Base-by-base conservation (phyloP, 176 grass and related monocot genomes). In the Rhynchospora breviuscula region DNA sequence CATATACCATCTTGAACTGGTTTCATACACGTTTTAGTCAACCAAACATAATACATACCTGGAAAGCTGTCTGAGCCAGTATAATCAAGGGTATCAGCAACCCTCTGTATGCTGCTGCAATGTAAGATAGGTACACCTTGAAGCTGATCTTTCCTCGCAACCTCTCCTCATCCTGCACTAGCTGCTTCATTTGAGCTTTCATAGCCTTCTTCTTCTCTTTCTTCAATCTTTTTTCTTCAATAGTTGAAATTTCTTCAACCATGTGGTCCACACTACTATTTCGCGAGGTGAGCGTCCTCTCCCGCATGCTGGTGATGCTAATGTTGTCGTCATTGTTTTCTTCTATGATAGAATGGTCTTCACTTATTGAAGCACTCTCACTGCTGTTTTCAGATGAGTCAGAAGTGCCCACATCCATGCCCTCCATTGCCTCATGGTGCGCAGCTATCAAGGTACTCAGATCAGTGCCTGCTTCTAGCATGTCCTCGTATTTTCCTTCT, bases 81-180 rank as follows among this genome's bases (percentile, higher is more conserved):
- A 99, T 87, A 79, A 99, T 99, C 21, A 99, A 86, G 8, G 96
- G 96, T 89, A 99, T 95, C 33, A 99, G 31, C 87, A 82, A 49
- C 82, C 96, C 96, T 86, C 86, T 99, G 60, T 99, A 95, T 54
- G 96, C 96, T 67, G 94, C 96, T 12, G 88, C 91, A 90, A 99
- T 99, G 82, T 99, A 99, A 78, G 96, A 93, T 60, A 99, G 86
- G 85, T 99, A 99, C 79, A 99, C 96, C 75, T 91, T 89, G 59
- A 93, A 90, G 85, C 93, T 91, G 84, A 99, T 90, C 88, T 88
- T 93, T 78, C 96, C 96, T 40, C 93, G 90, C 61, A 95, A 91
- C 81, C 96, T 88, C 85, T 99, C 96, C 85, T 99, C 96, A 81
- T 95, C 96, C 59, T 86, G 89, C 23, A 82, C 73, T 82, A 90